Evolutionary conservation across 495 filamentous ascomycete species (phyloP).

Genomic region (Lasiosphaeria hispida): DNA sequence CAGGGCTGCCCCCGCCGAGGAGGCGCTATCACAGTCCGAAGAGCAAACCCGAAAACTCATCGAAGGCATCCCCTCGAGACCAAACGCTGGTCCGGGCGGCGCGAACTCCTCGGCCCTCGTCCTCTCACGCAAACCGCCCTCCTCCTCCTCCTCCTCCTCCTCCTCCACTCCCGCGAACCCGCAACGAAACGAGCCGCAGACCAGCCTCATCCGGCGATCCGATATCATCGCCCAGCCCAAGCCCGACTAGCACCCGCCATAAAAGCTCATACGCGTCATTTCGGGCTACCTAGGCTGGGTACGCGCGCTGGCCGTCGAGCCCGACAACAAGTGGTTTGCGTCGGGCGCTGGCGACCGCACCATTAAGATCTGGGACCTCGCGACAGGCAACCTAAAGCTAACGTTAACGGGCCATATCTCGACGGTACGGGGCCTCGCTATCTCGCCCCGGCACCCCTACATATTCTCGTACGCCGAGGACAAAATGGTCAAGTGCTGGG

Average conservation of each 20-base stretch:
- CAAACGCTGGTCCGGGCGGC: slow-evolving; percentile 34
- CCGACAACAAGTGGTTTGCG: slow-evolving; percentile 96
- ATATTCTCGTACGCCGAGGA: slow-evolving; percentile 97
- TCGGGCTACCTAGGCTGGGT: slow-evolving; percentile 97
- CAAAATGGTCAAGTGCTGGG: slow-evolving; percentile 99
- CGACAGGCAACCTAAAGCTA: slow-evolving; percentile 73
- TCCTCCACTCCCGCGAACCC: slow-evolving; percentile 10
- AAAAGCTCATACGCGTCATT: slow-evolving; percentile 98
- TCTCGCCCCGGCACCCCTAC: slow-evolving; percentile 93
- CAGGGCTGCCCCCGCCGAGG: slow-evolving; percentile 39
- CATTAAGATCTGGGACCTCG: slow-evolving; percentile 99
- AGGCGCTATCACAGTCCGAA: slow-evolving; percentile 48
- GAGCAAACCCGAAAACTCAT: slow-evolving; percentile 66
- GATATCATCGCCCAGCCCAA: slow-evolving; percentile 68
- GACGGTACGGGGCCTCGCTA: slow-evolving; percentile 87
- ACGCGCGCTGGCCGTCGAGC: slow-evolving; percentile 83
- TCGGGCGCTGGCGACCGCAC: slow-evolving; percentile 94
- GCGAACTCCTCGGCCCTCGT: slow-evolving; percentile 61
- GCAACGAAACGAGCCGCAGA: slow-evolving; percentile 28
- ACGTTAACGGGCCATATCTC: slow-evolving; percentile 97
- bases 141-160: slow-evolving; percentile 5
- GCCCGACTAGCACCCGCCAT: slow-evolving; percentile 94
- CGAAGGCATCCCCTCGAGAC: slow-evolving; percentile 57
- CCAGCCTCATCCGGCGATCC: slow-evolving; percentile 64
- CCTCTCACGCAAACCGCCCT: slow-evolving; percentile 37